phyloP scores from a whole-genome alignment of 768 basidiomycete genomes.

The Cystobasidium tubakii region DNA sequence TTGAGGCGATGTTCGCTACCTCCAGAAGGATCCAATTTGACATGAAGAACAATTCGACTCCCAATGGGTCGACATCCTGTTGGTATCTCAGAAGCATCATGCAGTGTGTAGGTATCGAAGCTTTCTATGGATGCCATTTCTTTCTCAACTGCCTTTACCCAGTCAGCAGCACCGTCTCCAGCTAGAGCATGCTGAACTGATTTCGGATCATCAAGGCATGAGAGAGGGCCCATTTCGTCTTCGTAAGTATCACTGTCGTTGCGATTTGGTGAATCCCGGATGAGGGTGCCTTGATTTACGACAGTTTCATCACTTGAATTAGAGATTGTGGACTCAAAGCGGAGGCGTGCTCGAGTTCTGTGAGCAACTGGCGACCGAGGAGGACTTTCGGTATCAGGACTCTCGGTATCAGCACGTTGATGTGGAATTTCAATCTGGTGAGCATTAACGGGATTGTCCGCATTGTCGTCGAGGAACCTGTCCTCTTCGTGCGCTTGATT shows the following conservation, averaged over 20 bases:
- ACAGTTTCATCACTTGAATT: background rate
- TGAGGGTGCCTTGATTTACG: background rate
- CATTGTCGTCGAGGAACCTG: too few species aligned
- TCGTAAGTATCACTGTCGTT: background rate
- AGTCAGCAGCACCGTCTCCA: background rate
- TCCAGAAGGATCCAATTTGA: constrained; percentile 8
- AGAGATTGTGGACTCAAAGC: background rate
- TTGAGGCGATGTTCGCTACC: background rate
- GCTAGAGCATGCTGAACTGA: background rate
- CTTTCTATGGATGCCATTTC: constrained; percentile 14
- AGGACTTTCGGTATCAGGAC: background rate
- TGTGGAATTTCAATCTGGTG: background rate
- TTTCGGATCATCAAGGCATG: background rate
- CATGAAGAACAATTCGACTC: background rate
- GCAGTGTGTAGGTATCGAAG: constrained; percentile 9
- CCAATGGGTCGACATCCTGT: background rate
- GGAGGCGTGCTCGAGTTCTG: background rate
- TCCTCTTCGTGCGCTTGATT: too few species aligned
- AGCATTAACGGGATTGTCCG: too few species aligned
- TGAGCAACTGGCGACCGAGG: constrained; percentile 4
- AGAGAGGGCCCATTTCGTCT: background rate
- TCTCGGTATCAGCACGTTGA: too few species aligned
- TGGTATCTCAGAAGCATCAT: background rate
- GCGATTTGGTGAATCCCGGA: background rate
- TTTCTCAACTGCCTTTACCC: constrained; percentile 6